Conservation (phyloP, 441 rosid species). For the Euphorbia celastroides region DNA sequence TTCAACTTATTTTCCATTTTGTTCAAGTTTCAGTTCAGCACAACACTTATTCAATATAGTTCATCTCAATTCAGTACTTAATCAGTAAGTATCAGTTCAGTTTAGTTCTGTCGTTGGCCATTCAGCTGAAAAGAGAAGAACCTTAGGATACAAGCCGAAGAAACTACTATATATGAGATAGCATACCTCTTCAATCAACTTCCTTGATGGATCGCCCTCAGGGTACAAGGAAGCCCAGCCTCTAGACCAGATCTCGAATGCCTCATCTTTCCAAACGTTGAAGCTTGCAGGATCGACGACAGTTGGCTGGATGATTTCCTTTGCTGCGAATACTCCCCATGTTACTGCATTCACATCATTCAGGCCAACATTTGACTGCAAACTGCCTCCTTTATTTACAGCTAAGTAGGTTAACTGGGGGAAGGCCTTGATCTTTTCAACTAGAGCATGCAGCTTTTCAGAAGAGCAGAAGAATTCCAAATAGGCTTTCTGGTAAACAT, state of each 20-base stretch:
- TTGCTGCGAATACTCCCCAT: slow-evolving; percentile 94
- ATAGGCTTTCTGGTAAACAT: slow-evolving; percentile 91
- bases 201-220: slow-evolving; percentile 59
- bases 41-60: too few species aligned
- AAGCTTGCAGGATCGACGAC: slow-evolving; percentile 93
- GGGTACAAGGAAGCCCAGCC: slow-evolving; percentile 80
- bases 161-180: not conserved
- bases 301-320: slow-evolving; percentile 87
- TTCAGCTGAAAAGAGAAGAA: too few species aligned
- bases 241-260: slow-evolving; percentile 86
- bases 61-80: too few species aligned
- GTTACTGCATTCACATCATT: slow-evolving; percentile 82
- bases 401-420: slow-evolving; percentile 63
- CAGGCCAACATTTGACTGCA: slow-evolving; percentile 46
- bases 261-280: slow-evolving; percentile 92
- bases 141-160: not conserved
- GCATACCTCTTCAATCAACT: slow-evolving; percentile 70
- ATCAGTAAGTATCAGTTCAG: too few species aligned
- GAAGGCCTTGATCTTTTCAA: slow-evolving; percentile 59
- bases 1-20: too few species aligned
- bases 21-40: too few species aligned
- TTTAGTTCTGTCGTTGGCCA: too few species aligned
- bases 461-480: slow-evolving; percentile 88
- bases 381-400: slow-evolving; percentile 50
- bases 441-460: slow-evolving; percentile 54